Base-by-base conservation (phyloP, 495 filamentous ascomycete genomes). In the Aspergillus cavernicola region DNA sequence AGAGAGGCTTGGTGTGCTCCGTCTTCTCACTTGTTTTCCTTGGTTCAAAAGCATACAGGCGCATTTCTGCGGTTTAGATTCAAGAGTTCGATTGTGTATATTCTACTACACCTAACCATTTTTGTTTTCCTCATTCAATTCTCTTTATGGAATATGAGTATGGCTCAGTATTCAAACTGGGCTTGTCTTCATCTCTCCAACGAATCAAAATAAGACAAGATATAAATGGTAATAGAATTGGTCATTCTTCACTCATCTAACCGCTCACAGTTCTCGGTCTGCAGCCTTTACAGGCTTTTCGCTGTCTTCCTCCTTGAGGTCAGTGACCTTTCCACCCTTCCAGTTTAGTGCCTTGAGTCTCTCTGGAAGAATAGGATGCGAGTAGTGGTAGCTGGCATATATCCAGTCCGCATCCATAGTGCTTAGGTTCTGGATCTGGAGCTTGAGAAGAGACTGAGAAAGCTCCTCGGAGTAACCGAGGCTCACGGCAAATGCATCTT, bases 381-480 rank as follows among this genome's bases (percentile, higher is more conserved):
- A 96, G 80, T 92, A 96, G 74, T 97, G 89, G 75, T 97, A 98
- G 75, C 85, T 92, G 22, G 95, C 91, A 69, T 96, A 98, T 75
- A 96, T 80, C 87, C 87, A 95, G 68, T 98, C 95, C 35, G 93
- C 93, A 67, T 98, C 95, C 92, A 97, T 97, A 51, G 88, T 95
- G 73, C 89, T 92, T 51, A 98, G 79, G 64, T 98, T 98, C 74
- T 97, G 90, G 67, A 97, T 89, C 69, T 98, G 93, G 33, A 98
- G 87, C 75, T 97, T 98, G 72, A 97, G 88, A 54, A 98, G 79
- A 13, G 89, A 91, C 52, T 82, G 73, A 9, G 91, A 89, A 23
- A 98, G 84, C 62, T 96, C 85, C 19, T 79, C 73, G n/a, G 84
- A 83, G 70, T 95, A 97, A 18, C 95, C 93, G 7, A 96, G 85